Evolutionary conservation across 495 filamentous ascomycete genomes (phyloP).

Genomic region (Penicillium desertorum): DNA sequence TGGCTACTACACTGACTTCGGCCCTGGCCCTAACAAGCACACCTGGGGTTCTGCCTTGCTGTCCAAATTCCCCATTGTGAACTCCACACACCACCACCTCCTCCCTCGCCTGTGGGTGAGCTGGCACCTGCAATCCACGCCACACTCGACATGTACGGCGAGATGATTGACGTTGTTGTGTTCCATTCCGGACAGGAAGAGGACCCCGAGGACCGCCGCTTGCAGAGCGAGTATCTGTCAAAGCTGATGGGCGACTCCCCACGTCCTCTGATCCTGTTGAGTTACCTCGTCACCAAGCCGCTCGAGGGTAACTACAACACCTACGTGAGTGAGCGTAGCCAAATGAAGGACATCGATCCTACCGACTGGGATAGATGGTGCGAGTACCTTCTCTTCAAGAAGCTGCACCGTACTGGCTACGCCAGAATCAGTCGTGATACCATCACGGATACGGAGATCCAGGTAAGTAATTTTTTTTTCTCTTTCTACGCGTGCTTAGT

Average conservation of each 20-base stretch:
- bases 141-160: slow-evolving; percentile 88
- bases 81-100: slow-evolving; percentile 93
- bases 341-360: slow-evolving; percentile 94
- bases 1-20: slow-evolving; percentile 98
- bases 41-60: slow-evolving; percentile 94
- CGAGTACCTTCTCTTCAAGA: slow-evolving; percentile 97
- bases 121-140: slow-evolving; percentile 95
- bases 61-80: slow-evolving; percentile 96
- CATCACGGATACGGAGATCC: slow-evolving; percentile 97
- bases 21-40: slow-evolving; percentile 97
- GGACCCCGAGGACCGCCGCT: slow-evolving; percentile 86
- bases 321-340: slow-evolving; percentile 80
- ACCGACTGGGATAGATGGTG: slow-evolving; percentile 98
- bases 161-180: slow-evolving; percentile 88
- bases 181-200: slow-evolving; percentile 99
- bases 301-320: slow-evolving; percentile 95
- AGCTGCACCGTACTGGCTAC: slow-evolving; percentile 81
- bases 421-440: slow-evolving; percentile 83
- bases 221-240: slow-evolving; percentile 84
- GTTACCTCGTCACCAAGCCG: slow-evolving; percentile 90
- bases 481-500: not conserved
- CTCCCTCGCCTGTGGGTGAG: slow-evolving; percentile 91
- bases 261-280: slow-evolving; percentile 81
- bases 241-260: slow-evolving; percentile 81
- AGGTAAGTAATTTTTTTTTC: slow-evolving; percentile 54